These are phyloP conservation scores for Thielaviopsis cerberus DNA, from an alignment of 2,329 filamentous ascomycete genomes.

Conservation along the genomic window DNA sequence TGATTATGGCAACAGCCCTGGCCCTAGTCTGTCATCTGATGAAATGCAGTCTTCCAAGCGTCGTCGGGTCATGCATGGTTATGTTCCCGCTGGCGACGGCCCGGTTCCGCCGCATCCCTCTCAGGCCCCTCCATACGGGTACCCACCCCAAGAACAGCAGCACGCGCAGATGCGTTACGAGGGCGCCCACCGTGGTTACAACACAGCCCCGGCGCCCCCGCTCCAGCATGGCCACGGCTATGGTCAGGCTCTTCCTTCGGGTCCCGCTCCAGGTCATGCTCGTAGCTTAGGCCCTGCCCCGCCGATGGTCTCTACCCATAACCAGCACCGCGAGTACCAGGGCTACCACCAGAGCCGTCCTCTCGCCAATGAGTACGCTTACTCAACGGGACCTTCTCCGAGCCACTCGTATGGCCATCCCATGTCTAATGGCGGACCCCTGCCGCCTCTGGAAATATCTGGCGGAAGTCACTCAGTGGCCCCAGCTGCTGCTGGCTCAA, in stretches of 20 bases:
- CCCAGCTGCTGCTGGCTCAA: not conserved
- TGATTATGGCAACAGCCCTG: not conserved
- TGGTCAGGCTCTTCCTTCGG: not conserved
- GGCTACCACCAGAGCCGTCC: not conserved
- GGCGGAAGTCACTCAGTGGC: not conserved
- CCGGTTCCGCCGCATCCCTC: not conserved
- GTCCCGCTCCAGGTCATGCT: not conserved
- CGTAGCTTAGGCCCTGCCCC: not conserved
- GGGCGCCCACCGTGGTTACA: not conserved
- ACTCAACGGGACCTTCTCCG: not conserved
- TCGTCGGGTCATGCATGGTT: not conserved
- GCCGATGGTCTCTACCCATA: not conserved
- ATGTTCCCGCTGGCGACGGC: not conserved
- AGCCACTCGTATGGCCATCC: not conserved
- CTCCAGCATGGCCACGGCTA: not conserved
- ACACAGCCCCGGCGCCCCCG: not conserved
- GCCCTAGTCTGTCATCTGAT: not conserved
- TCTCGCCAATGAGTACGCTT: not conserved
- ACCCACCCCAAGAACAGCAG: not conserved
- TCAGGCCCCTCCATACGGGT: not conserved
- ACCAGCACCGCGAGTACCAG: not conserved
- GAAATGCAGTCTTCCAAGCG: not conserved
- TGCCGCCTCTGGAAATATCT: slow-evolving; percentile 1
- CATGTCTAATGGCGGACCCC: not conserved
- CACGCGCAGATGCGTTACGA: not conserved